Percentiles rank a stretch among this genome's conserved stretches.
Conservation (phyloP, 768 basidiomycete species). For the Trametes punicea region DNA sequence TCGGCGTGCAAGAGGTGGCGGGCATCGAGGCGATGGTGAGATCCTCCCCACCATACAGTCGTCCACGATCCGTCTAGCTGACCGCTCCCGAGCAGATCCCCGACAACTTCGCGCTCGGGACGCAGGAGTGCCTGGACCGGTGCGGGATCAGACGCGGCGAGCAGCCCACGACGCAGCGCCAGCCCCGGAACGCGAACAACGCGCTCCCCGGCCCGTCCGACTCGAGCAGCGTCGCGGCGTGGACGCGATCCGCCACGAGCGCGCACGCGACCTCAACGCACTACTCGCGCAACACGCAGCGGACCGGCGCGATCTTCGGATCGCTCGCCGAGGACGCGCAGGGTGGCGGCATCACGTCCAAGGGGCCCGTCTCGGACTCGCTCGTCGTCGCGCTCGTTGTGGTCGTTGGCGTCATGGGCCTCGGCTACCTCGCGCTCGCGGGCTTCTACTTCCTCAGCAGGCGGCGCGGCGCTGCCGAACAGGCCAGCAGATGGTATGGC, state of each 20-base stretch:
- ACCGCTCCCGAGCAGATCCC: slow-evolving; percentile 26
- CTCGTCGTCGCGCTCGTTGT: slow-evolving; percentile 20
- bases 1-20: slow-evolving; percentile 29
- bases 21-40: slow-evolving; percentile 25
- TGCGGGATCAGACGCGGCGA: slow-evolving; percentile 25
- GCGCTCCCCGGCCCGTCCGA: slow-evolving; percentile 21
- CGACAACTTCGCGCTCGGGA: slow-evolving; percentile 31
- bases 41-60: neutral
- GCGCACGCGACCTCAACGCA: slow-evolving; percentile 16
- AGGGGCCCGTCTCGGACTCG: slow-evolving; percentile 11
- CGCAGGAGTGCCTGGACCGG: slow-evolving; percentile 27
- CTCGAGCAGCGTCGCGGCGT: neutral
- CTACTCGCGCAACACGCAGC: slow-evolving; percentile 15
- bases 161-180: slow-evolving; percentile 29
- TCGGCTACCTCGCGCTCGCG: slow-evolving; percentile 24
- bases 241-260: slow-evolving; percentile 1
- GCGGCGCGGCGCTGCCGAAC: neutral
- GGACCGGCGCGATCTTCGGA: slow-evolving; percentile 16
- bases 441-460: slow-evolving; percentile 19
- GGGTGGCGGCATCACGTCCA: neutral
- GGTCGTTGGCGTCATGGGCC: slow-evolving; percentile 21
- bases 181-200: slow-evolving; percentile 28
- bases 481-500: slow-evolving; percentile 19
- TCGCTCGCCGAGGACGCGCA: slow-evolving; percentile 17
- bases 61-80: neutral